Conservation (phyloP, 2,329 filamentous ascomycete genomes). For the Cadophora sp. region DNA sequence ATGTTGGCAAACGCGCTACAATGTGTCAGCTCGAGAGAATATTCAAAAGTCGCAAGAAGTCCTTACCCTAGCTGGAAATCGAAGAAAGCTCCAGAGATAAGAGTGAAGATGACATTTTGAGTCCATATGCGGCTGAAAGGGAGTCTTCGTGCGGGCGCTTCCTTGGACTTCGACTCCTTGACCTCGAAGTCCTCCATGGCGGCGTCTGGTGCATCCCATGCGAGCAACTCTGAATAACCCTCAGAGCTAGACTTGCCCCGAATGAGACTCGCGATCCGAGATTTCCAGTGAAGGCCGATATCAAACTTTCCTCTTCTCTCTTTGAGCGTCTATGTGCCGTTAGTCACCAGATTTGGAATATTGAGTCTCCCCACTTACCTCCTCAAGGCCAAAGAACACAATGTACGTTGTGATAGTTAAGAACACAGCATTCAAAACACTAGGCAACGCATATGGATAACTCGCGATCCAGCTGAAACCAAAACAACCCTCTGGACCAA, state of each 20-base stretch:
- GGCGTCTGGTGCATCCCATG: slow-evolving; percentile 6
- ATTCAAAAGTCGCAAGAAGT: slow-evolving; percentile 48
- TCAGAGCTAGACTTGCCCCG: slow-evolving; percentile 13
- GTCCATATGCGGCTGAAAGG: slow-evolving; percentile 33
- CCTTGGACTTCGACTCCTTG: not conserved
- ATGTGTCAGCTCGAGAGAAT: slow-evolving; percentile 27
- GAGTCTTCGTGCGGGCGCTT: slow-evolving; percentile 20
- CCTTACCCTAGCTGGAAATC: slow-evolving; percentile 34
- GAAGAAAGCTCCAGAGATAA: slow-evolving; percentile 57
- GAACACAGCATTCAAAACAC: slow-evolving; percentile 45
- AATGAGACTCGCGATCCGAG: not conserved
- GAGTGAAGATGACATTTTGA: slow-evolving; percentile 48
- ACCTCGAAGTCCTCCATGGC: not conserved
- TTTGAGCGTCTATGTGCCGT: slow-evolving; percentile 38
- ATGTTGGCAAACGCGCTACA: slow-evolving; percentile 60
- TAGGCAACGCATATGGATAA: slow-evolving; percentile 52
- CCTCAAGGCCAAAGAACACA: slow-evolving; percentile 44
- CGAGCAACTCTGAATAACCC: slow-evolving; percentile 30
- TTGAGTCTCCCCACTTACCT: not conserved
- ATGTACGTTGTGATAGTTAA: slow-evolving; percentile 41
- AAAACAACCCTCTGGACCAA: slow-evolving; percentile 46
- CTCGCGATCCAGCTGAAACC: slow-evolving; percentile 44
- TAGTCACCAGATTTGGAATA: not conserved
- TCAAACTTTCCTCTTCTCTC: slow-evolving; percentile 38
- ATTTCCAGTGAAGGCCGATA: slow-evolving; percentile 29